A percentile compares a stretch with the other conserved stretches of the same genome.
Evolutionary conservation across 2,329 filamentous ascomycete genomes (phyloP).

Genomic region (Hypoxylon sp.): DNA sequence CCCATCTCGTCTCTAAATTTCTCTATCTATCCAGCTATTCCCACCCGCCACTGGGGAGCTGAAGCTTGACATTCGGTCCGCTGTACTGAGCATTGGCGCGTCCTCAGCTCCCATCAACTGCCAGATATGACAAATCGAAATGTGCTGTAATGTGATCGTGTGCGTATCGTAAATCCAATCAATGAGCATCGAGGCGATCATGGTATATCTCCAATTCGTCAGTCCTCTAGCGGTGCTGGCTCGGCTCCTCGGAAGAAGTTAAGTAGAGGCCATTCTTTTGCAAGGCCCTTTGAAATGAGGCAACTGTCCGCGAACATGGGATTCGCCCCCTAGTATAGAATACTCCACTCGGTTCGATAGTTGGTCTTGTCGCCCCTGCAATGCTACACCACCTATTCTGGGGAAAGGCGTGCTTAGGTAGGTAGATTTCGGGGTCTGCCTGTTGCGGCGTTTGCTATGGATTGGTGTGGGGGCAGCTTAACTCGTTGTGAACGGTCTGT

Average conservation of each 20-base stretch:
- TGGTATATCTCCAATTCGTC: constrained; percentile 33
- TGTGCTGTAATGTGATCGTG: constrained; percentile 6
- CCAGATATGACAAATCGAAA: constrained; percentile 24
- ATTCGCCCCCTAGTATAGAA: constrained; percentile 39
- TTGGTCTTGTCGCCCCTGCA: constrained; percentile 43
- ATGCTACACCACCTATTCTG: constrained; percentile 43
- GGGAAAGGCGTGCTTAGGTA: constrained; percentile 40
- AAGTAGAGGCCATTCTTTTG: constrained; percentile 30
- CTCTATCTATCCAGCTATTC: not conserved
- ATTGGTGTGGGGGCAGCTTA: constrained; percentile 41
- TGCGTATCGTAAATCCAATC: constrained; percentile 29
- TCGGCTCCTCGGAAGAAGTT: constrained; percentile 33
- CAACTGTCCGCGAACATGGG: constrained; percentile 53
- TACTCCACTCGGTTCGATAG: constrained; percentile 42
- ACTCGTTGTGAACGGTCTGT: constrained; percentile 35
- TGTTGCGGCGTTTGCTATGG: constrained; percentile 38
- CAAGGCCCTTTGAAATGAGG: constrained; percentile 46
- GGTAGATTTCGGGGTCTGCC: constrained; percentile 41
- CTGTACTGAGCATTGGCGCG: constrained; percentile 12
- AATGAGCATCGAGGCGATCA: constrained; percentile 15
- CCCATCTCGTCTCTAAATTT: constrained; percentile 1
- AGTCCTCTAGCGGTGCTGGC: constrained; percentile 11
- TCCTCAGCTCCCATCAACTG: constrained; percentile 1
- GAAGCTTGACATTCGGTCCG: constrained; percentile 33
- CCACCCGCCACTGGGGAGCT: constrained; percentile 9